Base-by-base conservation (phyloP, 768 basidiomycete genomes). In the Suillus lakei region DNA sequence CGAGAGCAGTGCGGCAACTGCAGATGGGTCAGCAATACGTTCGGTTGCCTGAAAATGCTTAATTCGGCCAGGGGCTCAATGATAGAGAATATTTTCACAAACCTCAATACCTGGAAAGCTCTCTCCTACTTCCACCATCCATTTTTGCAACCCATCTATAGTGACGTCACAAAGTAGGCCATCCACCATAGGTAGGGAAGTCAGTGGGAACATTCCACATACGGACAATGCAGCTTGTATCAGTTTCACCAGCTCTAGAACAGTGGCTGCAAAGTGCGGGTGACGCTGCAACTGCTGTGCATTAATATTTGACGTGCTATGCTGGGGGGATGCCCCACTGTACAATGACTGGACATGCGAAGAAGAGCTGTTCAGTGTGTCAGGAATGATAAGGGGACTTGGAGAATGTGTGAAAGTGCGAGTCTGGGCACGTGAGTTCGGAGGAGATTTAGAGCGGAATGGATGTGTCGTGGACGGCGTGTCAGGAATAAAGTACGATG, bases 121-220 rank as follows among this genome's bases (percentile, higher is more conserved):
- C 67, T 86, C 86, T 15, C 90, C 92, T 50, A 94, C 82, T 53
- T 87, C 85, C 16, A 82, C 71, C 36, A 86, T 85, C 92, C 93
- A 95, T 60, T 77, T 79, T 56, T 84, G 81, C 39, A 95, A 85
- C 6, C 88, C 92, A 32, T 89, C 86, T 32, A 92, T 85, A 0
- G 93, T 93, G 16, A 82, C 77, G 74, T 95, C 92, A 72, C 93
- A 95, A 28, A 95, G 77, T 16, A 95, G 81, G 1, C 93, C 93
- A 74, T 95, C 88, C 50, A 84, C 71, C 26, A 61, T 64, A 50
- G 56, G 54, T 58, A 56, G 64, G 16, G 63, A 53, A 36, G 63
- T 41, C 32, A 81, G 56, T 30, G 77, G 81, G 62, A 85, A 91
- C 77, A 91, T 79, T 65, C 91, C 92, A 73, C 91, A 95, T 60